These are phyloP conservation scores for Asterionellopsis glacialis DNA, from an alignment of 108 stramenopile species.

Conservation along the genomic window DNA sequence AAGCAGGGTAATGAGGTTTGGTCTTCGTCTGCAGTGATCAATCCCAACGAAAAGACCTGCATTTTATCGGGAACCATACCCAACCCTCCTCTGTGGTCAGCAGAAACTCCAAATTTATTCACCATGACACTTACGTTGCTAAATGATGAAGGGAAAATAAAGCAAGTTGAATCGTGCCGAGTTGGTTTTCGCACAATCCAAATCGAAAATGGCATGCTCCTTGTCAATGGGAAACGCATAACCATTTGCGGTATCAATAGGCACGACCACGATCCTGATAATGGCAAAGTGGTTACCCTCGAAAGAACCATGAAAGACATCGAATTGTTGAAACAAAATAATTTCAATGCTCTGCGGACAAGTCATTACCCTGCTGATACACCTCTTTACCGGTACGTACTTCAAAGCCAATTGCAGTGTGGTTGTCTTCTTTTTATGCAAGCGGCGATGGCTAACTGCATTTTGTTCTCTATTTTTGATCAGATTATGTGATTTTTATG, in stretches of 20 bases:
- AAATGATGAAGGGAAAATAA: conserved; percentile 5
- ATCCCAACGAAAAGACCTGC: conserved; percentile 15
- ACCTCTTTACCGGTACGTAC: conserved; percentile 65
- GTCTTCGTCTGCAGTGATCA: conserved; percentile 15
- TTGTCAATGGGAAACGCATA: conserved; percentile 49
- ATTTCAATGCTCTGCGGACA: conserved; percentile 95
- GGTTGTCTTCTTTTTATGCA: too few species aligned
- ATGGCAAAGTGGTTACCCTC: conserved; percentile 71
- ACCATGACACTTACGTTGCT: conserved; percentile 51
- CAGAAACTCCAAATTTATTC: conserved; percentile 79
- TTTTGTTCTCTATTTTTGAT: too few species aligned
- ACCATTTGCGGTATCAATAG: conserved; percentile 89
- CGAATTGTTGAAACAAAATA: conserved; percentile 68
- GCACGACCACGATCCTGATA: conserved; percentile 90
- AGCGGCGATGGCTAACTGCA: too few species aligned
- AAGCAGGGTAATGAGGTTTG: conserved; percentile 9
- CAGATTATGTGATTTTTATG: conserved; percentile 78
- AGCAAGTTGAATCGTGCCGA: conserved; percentile 74
- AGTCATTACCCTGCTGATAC: conserved; percentile 92
- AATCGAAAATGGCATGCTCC: conserved; percentile 39
- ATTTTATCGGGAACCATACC: conserved; percentile 11
- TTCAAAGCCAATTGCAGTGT: too few species aligned
- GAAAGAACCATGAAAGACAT: conserved; percentile 69
- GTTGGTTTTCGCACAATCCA: conserved; percentile 79
- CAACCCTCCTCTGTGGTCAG: conserved; percentile 56